Base-by-base conservation (phyloP, 768 basidiomycete genomes). In the Strobilomyces confusus region DNA sequence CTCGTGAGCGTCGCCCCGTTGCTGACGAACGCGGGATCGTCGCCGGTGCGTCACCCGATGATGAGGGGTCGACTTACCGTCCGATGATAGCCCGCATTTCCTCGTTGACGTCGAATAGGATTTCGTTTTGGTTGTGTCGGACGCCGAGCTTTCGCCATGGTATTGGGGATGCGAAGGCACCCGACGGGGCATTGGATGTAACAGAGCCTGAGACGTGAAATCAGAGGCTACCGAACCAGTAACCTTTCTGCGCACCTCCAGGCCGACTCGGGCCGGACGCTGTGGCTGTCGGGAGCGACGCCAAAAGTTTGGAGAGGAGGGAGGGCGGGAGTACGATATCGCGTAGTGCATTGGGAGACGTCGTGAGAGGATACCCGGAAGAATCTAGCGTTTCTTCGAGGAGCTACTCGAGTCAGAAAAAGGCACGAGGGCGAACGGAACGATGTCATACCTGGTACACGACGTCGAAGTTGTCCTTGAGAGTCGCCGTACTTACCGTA, bases 341-440 rank as follows among this genome's bases (percentile, higher is more conserved):
- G 23, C 92, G 84, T 2, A 98, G 77, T 19, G 91, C 86, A 63
- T 92, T 95, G 3, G 87, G 78, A 51, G 92, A 91, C 4, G 92
- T 98, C 7, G 94, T 97, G 34, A 95, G 75, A 0, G 94, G 94
- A 65, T 94, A 87, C 0, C 95, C 94, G 12, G 92, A 89, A 9
- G 92, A 84, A 65, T 95, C 94, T 25, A 98, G 74, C n/a, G 91
- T 94, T 72, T 98, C 95, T 72, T 95, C 95, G 29, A 97, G 79
- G 17, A 98, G 81, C 90, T 95, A 59, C 12, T 29, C 42, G 51
- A 51, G 45, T 51, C 38, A 57, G 51, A 51, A 1, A 29, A 41
- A 15, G 17, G 23, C n/a, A 48, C 15, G 36, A 33, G 8, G 3
- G 7, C 5, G 34, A 40, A 30, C 0, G 30, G 20, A 44, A 32